Percentiles rank a stretch among this genome's conserved stretches.
Evolutionary conservation across 2,329 filamentous ascomycete species (phyloP).

Genomic region (Trichophyton schoenleinii): DNA sequence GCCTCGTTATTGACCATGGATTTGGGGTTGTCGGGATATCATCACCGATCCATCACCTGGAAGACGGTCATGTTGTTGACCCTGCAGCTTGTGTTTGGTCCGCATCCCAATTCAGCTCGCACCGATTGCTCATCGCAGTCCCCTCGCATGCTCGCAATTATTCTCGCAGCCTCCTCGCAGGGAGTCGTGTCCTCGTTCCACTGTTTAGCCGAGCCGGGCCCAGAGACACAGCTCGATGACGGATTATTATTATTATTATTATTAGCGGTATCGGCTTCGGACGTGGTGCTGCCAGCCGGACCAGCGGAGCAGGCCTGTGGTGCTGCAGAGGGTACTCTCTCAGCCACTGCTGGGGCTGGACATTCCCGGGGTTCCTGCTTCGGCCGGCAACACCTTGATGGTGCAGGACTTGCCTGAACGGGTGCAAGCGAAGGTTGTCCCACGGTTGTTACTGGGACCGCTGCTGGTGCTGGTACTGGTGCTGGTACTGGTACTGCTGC

Average conservation of each 20-base stretch:
- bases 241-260: neutral
- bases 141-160: conserved; percentile 16
- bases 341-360: neutral
- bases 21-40: neutral
- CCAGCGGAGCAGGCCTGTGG: neutral
- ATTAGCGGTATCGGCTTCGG: neutral
- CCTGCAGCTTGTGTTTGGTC: conserved; percentile 10
- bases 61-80: conserved; percentile 16
- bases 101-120: conserved; percentile 15
- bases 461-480: no score
- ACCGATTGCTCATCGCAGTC: conserved; percentile 9
- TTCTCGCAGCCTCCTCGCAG: conserved; percentile 15
- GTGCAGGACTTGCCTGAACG: neutral
- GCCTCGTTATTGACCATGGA: neutral
- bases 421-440: neutral
- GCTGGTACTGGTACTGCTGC: no score
- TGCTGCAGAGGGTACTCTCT: neutral
- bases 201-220: neutral
- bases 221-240: neutral
- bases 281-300: neutral
- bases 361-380: neutral
- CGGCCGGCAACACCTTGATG: neutral
- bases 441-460: no score
- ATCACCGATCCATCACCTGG: conserved; percentile 12
- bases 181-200: conserved; percentile 8